Evolutionary conservation across 1,139 yeast species (phyloP).

Genomic region (Diutina scorzettiae): DNA sequence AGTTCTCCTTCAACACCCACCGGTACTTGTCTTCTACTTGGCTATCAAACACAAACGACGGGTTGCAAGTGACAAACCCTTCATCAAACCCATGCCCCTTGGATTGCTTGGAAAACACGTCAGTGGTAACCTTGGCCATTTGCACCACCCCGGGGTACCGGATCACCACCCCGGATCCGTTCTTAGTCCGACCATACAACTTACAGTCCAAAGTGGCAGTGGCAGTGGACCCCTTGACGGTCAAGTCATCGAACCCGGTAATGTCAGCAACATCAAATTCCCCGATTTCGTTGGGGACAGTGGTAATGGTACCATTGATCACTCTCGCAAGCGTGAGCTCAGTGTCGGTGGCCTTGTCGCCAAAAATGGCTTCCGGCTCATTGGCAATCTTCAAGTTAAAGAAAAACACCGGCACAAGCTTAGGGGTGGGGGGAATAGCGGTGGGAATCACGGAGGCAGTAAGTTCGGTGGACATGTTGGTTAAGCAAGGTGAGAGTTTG

Average conservation of each 20-base stretch:
- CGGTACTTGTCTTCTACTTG: constrained; percentile 26
- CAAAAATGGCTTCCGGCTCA: background rate
- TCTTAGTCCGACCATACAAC: constrained; percentile 30
- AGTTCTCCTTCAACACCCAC: constrained; percentile 35
- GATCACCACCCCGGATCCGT: constrained; percentile 26
- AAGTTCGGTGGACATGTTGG: no score
- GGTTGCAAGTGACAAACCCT: constrained; percentile 35
- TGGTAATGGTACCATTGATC: background rate
- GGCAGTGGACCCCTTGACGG: constrained; percentile 17
- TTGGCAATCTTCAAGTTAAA: constrained; percentile 1
- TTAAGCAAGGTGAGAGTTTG: no score
- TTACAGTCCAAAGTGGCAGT: constrained; percentile 36
- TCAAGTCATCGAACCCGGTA: constrained; percentile 37
- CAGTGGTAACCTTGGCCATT: constrained; percentile 20
- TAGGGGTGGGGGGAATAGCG: background rate
- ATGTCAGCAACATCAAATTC: background rate
- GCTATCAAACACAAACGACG: constrained; percentile 28
- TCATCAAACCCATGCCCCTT: constrained; percentile 27
- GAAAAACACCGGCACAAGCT: constrained; percentile 5
- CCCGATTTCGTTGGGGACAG: background rate
- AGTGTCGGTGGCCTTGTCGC: background rate
- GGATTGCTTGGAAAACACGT: constrained; percentile 20
- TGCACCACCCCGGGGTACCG: constrained; percentile 36
- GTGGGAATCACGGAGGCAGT: background rate
- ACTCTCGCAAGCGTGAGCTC: constrained; percentile 1